phyloP scores from a whole-genome alignment of 1,139 yeast species.

The Debaryomyces udenii region DNA sequence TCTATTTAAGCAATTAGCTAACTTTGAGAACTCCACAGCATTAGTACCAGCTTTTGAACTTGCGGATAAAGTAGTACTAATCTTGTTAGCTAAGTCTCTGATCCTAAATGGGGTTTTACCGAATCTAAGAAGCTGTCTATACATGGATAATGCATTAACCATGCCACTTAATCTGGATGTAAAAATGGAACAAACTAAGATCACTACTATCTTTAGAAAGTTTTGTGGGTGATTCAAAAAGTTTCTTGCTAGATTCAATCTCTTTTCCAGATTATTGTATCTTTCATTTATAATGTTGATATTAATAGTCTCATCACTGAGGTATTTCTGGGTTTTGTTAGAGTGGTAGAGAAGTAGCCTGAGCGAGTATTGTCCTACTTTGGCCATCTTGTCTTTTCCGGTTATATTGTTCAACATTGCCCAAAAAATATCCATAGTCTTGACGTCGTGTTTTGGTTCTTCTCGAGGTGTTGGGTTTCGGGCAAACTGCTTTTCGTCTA shows the following conservation, averaged over 20 bases:
- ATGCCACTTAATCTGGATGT: slow-evolving; percentile 46
- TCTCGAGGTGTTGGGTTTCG: background rate
- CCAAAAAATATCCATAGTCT: slow-evolving; percentile 49
- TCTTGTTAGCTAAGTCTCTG: slow-evolving; percentile 28
- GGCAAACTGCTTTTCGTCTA: slow-evolving; percentile 3
- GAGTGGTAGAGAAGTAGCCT: slow-evolving; percentile 57
- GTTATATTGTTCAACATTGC: slow-evolving; percentile 54
- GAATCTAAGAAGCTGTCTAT: slow-evolving; percentile 70
- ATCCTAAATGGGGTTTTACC: slow-evolving; percentile 72
- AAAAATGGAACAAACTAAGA: slow-evolving; percentile 35
- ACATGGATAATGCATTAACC: slow-evolving; percentile 55
- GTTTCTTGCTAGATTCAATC: slow-evolving; percentile 38
- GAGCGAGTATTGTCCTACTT: slow-evolving; percentile 60
- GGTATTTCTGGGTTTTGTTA: slow-evolving; percentile 36
- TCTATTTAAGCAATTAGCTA: slow-evolving; percentile 40
- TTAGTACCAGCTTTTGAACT: slow-evolving; percentile 4
- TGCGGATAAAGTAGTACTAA: background rate
- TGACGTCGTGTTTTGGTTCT: slow-evolving; percentile 8
- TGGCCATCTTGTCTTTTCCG: slow-evolving; percentile 74
- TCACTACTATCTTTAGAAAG: slow-evolving; percentile 39
- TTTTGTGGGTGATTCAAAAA: slow-evolving; percentile 47
- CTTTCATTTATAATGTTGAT: slow-evolving; percentile 32
- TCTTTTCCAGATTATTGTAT: slow-evolving; percentile 38
- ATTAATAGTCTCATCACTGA: slow-evolving; percentile 39
- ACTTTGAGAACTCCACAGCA: slow-evolving; percentile 1